Conservation (phyloP, 768 basidiomycete genomes). For the Panus rudis region DNA sequence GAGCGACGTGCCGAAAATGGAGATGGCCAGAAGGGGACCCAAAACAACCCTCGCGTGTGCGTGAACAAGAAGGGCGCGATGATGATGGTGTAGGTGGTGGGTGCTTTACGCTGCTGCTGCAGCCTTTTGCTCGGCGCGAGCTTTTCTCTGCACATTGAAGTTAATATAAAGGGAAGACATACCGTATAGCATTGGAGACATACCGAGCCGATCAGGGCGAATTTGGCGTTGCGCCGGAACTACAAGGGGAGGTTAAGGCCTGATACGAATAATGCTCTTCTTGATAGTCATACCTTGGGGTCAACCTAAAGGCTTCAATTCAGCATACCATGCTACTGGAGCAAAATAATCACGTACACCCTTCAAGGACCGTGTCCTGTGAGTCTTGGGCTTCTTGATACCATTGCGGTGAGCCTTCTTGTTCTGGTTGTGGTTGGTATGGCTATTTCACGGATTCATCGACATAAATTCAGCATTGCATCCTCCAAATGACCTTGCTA, state of each 20-base stretch:
- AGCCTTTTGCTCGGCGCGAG: conserved; percentile 54
- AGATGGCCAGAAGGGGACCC: conserved; percentile 1
- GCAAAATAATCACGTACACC: conserved; percentile 63
- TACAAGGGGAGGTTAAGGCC: conserved; percentile 25
- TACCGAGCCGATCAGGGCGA: conserved; percentile 71
- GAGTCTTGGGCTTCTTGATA: conserved; percentile 76
- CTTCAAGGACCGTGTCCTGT: conserved; percentile 74
- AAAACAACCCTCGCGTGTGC: no score
- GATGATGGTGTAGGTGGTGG: not conserved
- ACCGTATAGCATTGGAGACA: conserved; percentile 23
- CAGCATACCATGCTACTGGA: not conserved
- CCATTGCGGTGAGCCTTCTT: conserved; percentile 98
- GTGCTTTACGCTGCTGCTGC: conserved; percentile 32
- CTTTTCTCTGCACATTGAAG: conserved; percentile 45
- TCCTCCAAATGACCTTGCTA: not conserved
- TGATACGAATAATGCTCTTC: conserved; percentile 5
- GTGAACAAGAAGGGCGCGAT: not conserved
- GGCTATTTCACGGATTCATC: conserved; percentile 34
- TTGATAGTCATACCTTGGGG: conserved; percentile 55
- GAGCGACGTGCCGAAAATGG: not conserved
- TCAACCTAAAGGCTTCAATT: conserved; percentile 52
- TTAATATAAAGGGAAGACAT: not conserved
- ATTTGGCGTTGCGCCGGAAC: conserved; percentile 82
- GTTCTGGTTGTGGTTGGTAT: conserved; percentile 94
- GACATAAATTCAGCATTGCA: conserved; percentile 6